Conservation (phyloP, 768 basidiomycete species). For the Jaapia argillacea region DNA sequence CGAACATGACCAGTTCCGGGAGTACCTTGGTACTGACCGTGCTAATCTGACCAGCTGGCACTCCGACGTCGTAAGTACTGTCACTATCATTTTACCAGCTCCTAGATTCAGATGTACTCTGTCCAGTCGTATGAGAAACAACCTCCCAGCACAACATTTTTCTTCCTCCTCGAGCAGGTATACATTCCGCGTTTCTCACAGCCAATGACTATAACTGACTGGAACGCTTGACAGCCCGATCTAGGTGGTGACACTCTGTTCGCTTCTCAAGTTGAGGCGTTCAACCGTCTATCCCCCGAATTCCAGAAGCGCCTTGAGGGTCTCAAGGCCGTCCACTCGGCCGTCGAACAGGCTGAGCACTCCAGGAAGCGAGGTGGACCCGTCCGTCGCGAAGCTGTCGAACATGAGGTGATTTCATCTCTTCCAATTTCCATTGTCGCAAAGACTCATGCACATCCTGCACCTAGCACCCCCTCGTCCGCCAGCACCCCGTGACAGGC, state of each 20-base stretch:
- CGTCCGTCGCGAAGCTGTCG: constrained; percentile 40
- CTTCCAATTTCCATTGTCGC: too few relatives aligned
- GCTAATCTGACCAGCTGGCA: background rate
- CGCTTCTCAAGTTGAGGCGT: constrained; percentile 47
- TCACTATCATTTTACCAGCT: background rate
- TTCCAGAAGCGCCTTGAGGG: constrained; percentile 51
- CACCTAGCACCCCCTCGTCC: constrained; percentile 49
- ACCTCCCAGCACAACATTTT: constrained; percentile 45
- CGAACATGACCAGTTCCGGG: too few relatives aligned
- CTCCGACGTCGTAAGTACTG: background rate
- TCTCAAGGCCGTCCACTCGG: constrained; percentile 45
- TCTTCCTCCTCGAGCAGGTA: constrained; percentile 43
- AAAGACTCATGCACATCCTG: constrained; percentile 10
- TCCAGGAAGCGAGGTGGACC: constrained; percentile 33
- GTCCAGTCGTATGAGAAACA: constrained; percentile 42
- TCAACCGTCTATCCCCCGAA: constrained; percentile 45
- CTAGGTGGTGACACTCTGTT: constrained; percentile 47
- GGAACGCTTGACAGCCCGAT: constrained; percentile 16
- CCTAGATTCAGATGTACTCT: background rate
- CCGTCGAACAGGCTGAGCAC: constrained; percentile 39
- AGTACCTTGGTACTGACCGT: too few relatives aligned
- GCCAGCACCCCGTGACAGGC: constrained; percentile 52
- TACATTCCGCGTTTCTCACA: background rate
- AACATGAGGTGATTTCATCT: too few relatives aligned
- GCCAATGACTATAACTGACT: background rate